Evolutionary conservation across 805 yeast species (phyloP), one percentile per base, ranked within the genome.

Genomic region (Starmera pachycereana): DNA sequence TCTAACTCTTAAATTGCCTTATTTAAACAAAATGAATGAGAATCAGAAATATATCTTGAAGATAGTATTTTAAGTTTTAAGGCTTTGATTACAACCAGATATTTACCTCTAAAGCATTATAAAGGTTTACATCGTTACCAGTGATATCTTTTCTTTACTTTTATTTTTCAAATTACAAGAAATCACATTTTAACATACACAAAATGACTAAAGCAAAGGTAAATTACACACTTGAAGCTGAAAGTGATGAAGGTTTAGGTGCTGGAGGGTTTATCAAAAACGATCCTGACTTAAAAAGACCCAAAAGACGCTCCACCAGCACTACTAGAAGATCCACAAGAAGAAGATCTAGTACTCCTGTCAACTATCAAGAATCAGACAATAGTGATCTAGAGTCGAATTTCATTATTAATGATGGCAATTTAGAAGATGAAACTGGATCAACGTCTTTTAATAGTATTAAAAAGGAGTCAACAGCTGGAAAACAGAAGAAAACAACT

Each of bases 231-330:
- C 5, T 6, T 1, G 49, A 46, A 6, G 41, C 50, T 3, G 55
- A 49, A n/a, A 51, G 53, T 33, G 56, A 51, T 35, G 25, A 40
- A 12, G 51, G 55, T 12, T 46, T 46, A 3, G 44, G 41, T n/a
- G 57, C 44, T 14, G 57, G 58, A 13, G 58, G 58, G 1, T 54
- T 54, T 36, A 49, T 54, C 33, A 40, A 38, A 37, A 52, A 52
- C 36, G 58, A 54, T 38, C 54, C 56, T 2, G 56, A 48, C 25
- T 41, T 50, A 12, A 48, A 50, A 40, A 37, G 14, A 29, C 38
- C 36, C 33, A 39, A 27, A 16, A 36, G 19, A 14, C 16, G 35
- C 8, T 4, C 35, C 12, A 12, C 29, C 13, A 33, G 6, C 14
- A 16, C 33, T 8, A 10, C 37, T 30, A 11, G 30, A 12, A 29